Conservation (phyloP, 108 stramenopile species). For the Fragilaria crotonensis region DNA sequence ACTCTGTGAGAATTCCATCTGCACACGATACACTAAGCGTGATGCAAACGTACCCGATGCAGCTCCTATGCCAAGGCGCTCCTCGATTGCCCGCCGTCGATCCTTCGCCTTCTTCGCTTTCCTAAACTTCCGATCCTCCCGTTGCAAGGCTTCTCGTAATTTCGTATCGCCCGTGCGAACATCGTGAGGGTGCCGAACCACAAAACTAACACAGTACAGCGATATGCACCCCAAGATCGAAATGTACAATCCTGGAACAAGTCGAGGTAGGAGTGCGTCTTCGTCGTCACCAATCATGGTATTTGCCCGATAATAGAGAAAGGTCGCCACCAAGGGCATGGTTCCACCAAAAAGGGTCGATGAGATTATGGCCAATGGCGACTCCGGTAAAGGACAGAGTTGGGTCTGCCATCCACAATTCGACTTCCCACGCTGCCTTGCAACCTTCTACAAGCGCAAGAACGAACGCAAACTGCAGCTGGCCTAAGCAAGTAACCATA, state of each 20-base stretch:
- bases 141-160: conserved; percentile 28
- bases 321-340: conserved; percentile 58
- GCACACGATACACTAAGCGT: too few species aligned
- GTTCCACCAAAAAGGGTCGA: conserved; percentile 58
- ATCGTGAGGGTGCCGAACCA: conserved; percentile 56
- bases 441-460: conserved; percentile 45
- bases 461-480: conserved; percentile 38
- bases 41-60: background rate
- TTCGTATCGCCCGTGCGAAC: conserved; percentile 39
- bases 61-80: background rate
- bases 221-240: conserved; percentile 35
- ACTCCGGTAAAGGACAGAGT: conserved; percentile 62
- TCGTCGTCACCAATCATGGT: conserved; percentile 11
- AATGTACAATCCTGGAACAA: conserved; percentile 54
- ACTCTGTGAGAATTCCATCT: too few species aligned
- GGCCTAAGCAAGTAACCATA: conserved; percentile 42
- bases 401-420: conserved; percentile 66
- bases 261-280: conserved; percentile 30
- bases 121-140: conserved; percentile 29
- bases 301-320: conserved; percentile 38
- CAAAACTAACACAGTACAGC: conserved; percentile 20
- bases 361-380: conserved; percentile 53
- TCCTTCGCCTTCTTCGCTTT: conserved; percentile 5
- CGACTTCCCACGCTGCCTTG: conserved; percentile 64
- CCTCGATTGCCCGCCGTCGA: conserved; percentile 1